phyloP scores from a whole-genome alignment of 2,329 filamentous ascomycete genomes.

The Coniochaeta pulveracea region DNA sequence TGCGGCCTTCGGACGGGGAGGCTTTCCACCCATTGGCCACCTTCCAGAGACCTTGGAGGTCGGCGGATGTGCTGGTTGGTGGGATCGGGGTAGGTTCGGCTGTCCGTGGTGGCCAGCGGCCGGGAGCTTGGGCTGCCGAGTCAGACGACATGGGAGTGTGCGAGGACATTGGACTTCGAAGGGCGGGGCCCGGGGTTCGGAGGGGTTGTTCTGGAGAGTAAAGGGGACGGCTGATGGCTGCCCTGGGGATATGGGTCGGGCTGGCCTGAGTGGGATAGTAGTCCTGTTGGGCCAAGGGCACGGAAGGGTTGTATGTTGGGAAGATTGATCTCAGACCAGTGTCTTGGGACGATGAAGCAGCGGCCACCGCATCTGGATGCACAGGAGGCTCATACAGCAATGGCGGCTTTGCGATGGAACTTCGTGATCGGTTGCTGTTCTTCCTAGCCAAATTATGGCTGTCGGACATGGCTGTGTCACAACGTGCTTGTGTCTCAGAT shows the following conservation, averaged over 20 bases:
- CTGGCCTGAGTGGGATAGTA: constrained; percentile 59
- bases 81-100: constrained; percentile 34
- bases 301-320: constrained; percentile 57
- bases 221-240: constrained; percentile 54
- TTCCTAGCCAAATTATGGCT: constrained; percentile 36
- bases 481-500: constrained; percentile 30
- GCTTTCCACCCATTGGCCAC: constrained; percentile 60
- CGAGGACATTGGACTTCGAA: constrained; percentile 5
- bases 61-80: constrained; percentile 43
- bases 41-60: constrained; percentile 57
- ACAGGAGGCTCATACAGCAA: constrained; percentile 16
- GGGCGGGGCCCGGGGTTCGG: constrained; percentile 2
- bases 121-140: constrained; percentile 4
- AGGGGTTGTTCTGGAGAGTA: constrained; percentile 34
- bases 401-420: constrained; percentile 46
- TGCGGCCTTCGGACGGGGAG: constrained; percentile 43
- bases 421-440: constrained; percentile 37
- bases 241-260: constrained; percentile 50
- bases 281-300: constrained; percentile 55
- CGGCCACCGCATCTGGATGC: background rate
- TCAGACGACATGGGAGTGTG: constrained; percentile 6
- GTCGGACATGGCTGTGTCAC: constrained; percentile 40
- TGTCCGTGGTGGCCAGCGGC: constrained; percentile 10
- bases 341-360: constrained; percentile 9
- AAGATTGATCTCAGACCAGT: constrained; percentile 60